phyloP scores from a whole-genome alignment of 768 basidiomycete genomes.

The Collybia nuda region DNA sequence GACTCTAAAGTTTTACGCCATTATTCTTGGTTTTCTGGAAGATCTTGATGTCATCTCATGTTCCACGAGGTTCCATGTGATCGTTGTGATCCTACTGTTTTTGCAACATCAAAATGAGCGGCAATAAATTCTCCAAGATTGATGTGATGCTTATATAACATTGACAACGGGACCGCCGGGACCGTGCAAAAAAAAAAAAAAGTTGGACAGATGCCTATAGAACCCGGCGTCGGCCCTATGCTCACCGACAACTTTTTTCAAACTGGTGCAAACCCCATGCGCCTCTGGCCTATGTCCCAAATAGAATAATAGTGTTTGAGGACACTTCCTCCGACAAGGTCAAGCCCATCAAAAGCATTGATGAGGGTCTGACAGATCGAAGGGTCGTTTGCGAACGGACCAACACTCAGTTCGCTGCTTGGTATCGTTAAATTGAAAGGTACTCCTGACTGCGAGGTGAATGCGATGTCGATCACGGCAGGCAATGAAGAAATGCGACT shows the following conservation, averaged over 20 bases:
- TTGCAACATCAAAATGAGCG: too few relatives aligned
- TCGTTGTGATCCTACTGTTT: too few relatives aligned
- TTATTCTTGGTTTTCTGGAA: too few relatives aligned
- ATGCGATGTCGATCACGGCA: constrained; percentile 51
- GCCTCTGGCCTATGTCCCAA: constrained; percentile 50
- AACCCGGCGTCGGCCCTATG: too few relatives aligned
- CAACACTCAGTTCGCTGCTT: constrained; percentile 55
- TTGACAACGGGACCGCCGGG: too few relatives aligned
- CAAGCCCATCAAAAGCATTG: constrained; percentile 54
- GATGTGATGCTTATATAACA: too few relatives aligned
- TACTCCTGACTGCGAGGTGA: constrained; percentile 47
- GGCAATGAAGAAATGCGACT: constrained; percentile 41
- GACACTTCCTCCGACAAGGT: constrained; percentile 52
- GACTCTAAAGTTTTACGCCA: too few relatives aligned
- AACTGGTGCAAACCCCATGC: constrained; percentile 54
- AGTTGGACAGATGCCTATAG: too few relatives aligned
- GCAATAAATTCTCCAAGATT: too few relatives aligned
- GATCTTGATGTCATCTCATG: too few relatives aligned
- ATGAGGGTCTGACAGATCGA: constrained; percentile 55
- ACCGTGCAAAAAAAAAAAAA: too few relatives aligned
- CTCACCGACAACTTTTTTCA: constrained; percentile 10
- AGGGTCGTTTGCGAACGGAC: constrained; percentile 51
- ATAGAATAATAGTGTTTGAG: constrained; percentile 63
- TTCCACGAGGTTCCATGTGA: too few relatives aligned
- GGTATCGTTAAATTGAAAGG: constrained; percentile 60